Evolutionary conservation across 1,284 basidiomycete genomes (phyloP), one percentile per base, ranked within the genome.

Genomic region (Cutaneotrichosporon sp.): DNA sequence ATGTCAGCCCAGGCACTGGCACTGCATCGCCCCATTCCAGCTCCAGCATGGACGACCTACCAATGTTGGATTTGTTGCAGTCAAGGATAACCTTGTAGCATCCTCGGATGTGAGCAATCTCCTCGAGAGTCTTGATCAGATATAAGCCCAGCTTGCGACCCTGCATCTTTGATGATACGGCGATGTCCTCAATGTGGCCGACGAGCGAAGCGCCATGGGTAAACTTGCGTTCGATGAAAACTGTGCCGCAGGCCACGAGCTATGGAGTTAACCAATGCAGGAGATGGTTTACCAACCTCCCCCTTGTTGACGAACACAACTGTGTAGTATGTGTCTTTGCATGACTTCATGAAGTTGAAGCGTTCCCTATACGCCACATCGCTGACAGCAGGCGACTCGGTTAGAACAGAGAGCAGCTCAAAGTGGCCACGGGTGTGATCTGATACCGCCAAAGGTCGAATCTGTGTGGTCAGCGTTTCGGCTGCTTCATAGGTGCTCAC

Each of bases 81-180:
- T 98, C 96, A 65, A 97, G 76, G 61, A 98, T 97, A 18, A 90
- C 91, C 84, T 98, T 97, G 78, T 97, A 97, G 75, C 88, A 84
- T 23, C 91, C 85, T 58, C 78, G 77, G 58, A 73, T 78, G 79
- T 90, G 84, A 63, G 86, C 86, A 70, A 93, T 83, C 59, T 80
- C 77, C 15, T 87, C 88, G 63, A 97, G 80, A 4, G 87, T 84
- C 61, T 89, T 81, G 69, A 98, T 94, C 64, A 97, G 80, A 60
- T 85, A 80, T 74, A 90, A 77, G 0, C 94, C 94, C 30, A 98
- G 80, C 67, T 69, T 71, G 77, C 88, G 88, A 37, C 94, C 94
- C 78, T 97, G 92, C 75, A 87, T 84, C 41, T 76, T 79, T 74
- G 86, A 84, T 74, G 89, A 85, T 4, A 97, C 93, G 1, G 90